phyloP scores from a whole-genome alignment of 2,329 filamentous ascomycete genomes.

The Gnomoniopsis sp. region DNA sequence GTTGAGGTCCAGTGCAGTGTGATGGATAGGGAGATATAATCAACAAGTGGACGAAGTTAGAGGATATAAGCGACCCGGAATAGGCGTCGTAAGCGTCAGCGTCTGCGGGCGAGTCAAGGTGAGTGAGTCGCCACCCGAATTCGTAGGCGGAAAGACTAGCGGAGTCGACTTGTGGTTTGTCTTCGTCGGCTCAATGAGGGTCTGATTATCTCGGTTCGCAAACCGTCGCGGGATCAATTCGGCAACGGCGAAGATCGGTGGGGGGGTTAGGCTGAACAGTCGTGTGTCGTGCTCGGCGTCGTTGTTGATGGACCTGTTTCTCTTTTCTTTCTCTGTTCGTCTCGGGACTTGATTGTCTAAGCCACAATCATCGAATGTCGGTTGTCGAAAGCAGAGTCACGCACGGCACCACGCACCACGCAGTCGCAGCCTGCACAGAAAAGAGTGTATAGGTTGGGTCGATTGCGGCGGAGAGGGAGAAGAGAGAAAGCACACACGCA shows the following conservation, averaged over 20 bases:
- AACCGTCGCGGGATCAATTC: background rate
- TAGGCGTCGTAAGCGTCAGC: conserved; percentile 17
- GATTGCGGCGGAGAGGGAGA: conserved; percentile 4
- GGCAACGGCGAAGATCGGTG: background rate
- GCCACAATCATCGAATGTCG: conserved; percentile 5
- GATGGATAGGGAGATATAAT: background rate
- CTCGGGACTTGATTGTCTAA: too few species aligned
- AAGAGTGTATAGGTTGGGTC: conserved; percentile 16
- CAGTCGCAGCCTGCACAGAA: conserved; percentile 10
- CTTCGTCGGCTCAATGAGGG: too few species aligned
- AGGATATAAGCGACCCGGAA: conserved; percentile 6
- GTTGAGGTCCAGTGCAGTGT: background rate
- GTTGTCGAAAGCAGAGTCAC: background rate
- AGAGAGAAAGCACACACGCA: background rate
- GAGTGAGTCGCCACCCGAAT: conserved; percentile 4
- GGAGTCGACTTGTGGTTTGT: background rate
- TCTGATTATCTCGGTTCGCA: background rate
- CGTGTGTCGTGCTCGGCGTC: background rate
- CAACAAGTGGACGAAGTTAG: background rate
- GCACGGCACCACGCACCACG: background rate
- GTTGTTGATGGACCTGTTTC: background rate
- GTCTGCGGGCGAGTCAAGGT: conserved; percentile 4
- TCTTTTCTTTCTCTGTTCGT: too few species aligned
- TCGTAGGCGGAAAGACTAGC: background rate
- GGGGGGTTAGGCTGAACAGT: background rate